Percentiles rank a stretch among this genome's conserved stretches.
These are phyloP conservation scores for Helichrysum umbraculigerum DNA, from an alignment of 129 eudicot genomes.

Conservation along the genomic window DNA sequence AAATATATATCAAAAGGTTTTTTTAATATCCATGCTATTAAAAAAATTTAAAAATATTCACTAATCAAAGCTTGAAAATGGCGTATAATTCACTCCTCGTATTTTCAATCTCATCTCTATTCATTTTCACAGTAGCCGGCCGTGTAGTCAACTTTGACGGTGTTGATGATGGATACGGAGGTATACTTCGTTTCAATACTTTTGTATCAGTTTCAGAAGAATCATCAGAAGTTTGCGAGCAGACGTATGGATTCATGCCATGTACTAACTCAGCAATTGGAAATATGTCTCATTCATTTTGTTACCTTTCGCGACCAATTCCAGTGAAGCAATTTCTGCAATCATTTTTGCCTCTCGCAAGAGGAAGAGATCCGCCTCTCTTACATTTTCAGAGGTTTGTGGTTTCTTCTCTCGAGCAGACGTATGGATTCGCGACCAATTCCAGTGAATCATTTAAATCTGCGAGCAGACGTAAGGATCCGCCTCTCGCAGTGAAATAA, in stretches of 20 bases:
- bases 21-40: too few relatives aligned
- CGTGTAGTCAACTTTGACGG: background rate
- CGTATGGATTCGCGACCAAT: too few relatives aligned
- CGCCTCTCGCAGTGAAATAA: too few relatives aligned
- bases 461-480: too few relatives aligned
- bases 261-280: background rate
- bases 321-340: slow-evolving; percentile 30
- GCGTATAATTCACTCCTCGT: background rate
- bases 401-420: background rate
- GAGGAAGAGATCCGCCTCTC: slow-evolving; percentile 45
- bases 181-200: background rate
- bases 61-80: background rate
- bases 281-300: slow-evolving; percentile 44
- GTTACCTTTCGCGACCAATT: slow-evolving; percentile 45
- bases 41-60: background rate
- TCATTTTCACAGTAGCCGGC: too few relatives aligned
- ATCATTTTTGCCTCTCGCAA: slow-evolving; percentile 44
- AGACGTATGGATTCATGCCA: background rate
- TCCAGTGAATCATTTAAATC: too few relatives aligned
- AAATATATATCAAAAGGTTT: too few relatives aligned
- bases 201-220: background rate
- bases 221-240: background rate
- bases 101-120: too few relatives aligned
- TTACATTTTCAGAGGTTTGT: slow-evolving; percentile 53
- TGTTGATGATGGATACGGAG: background rate